Conservation (phyloP, 768 basidiomycete genomes). For the Russula emetica region DNA sequence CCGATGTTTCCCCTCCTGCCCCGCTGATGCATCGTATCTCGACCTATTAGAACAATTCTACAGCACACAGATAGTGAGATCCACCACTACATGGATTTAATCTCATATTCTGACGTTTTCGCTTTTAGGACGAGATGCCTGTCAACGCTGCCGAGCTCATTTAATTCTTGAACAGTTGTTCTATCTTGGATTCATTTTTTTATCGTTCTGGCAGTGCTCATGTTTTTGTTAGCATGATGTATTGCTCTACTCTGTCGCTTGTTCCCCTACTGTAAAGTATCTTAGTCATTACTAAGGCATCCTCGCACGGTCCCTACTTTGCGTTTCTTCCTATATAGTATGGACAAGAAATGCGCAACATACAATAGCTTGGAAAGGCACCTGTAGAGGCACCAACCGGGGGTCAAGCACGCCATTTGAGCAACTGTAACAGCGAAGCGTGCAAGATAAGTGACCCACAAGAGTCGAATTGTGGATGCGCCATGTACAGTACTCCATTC, state of each 20-base stretch:
- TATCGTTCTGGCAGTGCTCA: slow-evolving; percentile 18
- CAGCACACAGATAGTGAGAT: slow-evolving; percentile 82
- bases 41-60: slow-evolving; percentile 80
- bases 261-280: slow-evolving; percentile 21
- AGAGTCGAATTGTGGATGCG: not conserved
- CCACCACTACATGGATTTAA: slow-evolving; percentile 2
- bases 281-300: slow-evolving; percentile 18
- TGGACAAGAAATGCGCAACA: slow-evolving; percentile 2
- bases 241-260: slow-evolving; percentile 6
- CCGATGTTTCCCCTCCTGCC: not conserved
- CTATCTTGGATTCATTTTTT: slow-evolving; percentile 1
- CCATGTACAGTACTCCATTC: not conserved
- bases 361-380: not conserved
- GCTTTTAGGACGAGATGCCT: slow-evolving; percentile 89
- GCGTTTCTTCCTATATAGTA: not conserved
- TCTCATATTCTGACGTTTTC: slow-evolving; percentile 29
- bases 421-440: not conserved
- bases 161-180: slow-evolving; percentile 38
- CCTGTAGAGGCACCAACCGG: not conserved
- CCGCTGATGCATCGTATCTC: not conserved
- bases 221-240: slow-evolving; percentile 6
- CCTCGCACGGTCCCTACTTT: not conserved
- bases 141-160: slow-evolving; percentile 97
- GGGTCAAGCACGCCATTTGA: not conserved
- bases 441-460: not conserved